Evolutionary conservation across 2,329 filamentous ascomycete genomes (phyloP).

Genomic region (Colletotrichum navitas): DNA sequence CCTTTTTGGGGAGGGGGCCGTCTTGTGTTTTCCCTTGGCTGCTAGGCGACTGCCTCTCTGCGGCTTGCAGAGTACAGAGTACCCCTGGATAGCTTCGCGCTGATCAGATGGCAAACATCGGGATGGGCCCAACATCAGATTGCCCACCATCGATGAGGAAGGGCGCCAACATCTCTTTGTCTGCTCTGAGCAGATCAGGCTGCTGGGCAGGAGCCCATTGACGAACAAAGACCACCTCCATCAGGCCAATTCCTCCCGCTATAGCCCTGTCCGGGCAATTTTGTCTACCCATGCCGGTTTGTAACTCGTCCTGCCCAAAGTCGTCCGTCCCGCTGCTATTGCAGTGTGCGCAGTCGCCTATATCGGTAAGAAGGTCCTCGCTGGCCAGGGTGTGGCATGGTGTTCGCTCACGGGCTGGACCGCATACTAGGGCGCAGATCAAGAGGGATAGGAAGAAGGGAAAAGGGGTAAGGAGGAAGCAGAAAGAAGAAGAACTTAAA

Average conservation of each 20-base stretch:
- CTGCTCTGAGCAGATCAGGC: background rate
- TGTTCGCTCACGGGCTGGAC: background rate
- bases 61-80: background rate
- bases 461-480: background rate
- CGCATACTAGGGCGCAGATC: background rate
- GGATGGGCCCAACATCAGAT: background rate
- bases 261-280: slow-evolving; percentile 6
- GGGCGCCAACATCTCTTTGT: background rate
- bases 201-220: background rate
- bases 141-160: background rate
- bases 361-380: background rate
- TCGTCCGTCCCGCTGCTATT: slow-evolving; percentile 2
- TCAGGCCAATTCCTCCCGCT: background rate
- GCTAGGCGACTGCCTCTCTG: slow-evolving; percentile 5
- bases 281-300: slow-evolving; percentile 18
- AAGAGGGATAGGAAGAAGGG: background rate
- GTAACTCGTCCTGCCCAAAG: slow-evolving; percentile 17
- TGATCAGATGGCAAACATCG: slow-evolving; percentile 6
- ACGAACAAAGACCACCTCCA: background rate
- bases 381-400: slow-evolving; percentile 4
- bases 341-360: slow-evolving; percentile 1
- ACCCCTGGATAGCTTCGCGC: background rate
- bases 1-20: slow-evolving; percentile 3
- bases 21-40: slow-evolving; percentile 1
- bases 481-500: background rate